Evolutionary conservation across 352 stramenopile species (phyloP), one percentile per base, ranked within the genome.

Genomic region (Globisporangium mamillatum): DNA sequence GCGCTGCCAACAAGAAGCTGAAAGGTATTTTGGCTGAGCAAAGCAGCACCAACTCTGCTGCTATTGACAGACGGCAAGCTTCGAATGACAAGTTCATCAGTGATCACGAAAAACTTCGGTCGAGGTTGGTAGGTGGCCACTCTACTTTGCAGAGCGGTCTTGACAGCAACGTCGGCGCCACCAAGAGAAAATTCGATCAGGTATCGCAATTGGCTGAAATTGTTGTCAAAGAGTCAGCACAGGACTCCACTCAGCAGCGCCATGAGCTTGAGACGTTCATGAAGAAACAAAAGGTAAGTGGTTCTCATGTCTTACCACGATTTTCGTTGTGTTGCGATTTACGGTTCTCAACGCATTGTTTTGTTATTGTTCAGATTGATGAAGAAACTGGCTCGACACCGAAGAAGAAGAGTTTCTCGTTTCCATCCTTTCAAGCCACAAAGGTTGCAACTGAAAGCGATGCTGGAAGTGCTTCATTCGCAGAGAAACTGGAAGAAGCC

Each of bases 221-320:
- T 34, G 60, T 84, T 59, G 41, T 81, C 48, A 57, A 27, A 18
- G 69, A 84, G 27, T 71, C 73, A 16, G 67, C 62, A 10, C 63
- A 70, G 29, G 66, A 75, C 9, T 80, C 75, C 16, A 73, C 58
- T 9, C 66, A 75, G 22, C 75, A 80, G 48, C 64, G 80, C 20
- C 32, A 85, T 27, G 71, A 75, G 14, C 72, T 85, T 29, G 73
- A 77, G 59, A 58, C 70, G 14, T 89, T 75, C 67, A 71, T 86
- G 64, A 85, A 85, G 71, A 85, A 86, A 55, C 61, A 77, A 72
- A 78, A 77, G 76, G 80, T 88, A 62, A 50, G 34, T 36, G 25
- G n/a, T 18, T 24, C 18, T 46, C 62, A 4, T 44, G 18, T 53
- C 38, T n/a, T 16, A 1, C 7, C 6, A 22, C 7, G 0, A 53